Percentiles rank a stretch among this genome's conserved stretches.
phyloP scores from a whole-genome alignment of 1,139 yeast genomes.

The Protomyces lactucae-debilis region DNA sequence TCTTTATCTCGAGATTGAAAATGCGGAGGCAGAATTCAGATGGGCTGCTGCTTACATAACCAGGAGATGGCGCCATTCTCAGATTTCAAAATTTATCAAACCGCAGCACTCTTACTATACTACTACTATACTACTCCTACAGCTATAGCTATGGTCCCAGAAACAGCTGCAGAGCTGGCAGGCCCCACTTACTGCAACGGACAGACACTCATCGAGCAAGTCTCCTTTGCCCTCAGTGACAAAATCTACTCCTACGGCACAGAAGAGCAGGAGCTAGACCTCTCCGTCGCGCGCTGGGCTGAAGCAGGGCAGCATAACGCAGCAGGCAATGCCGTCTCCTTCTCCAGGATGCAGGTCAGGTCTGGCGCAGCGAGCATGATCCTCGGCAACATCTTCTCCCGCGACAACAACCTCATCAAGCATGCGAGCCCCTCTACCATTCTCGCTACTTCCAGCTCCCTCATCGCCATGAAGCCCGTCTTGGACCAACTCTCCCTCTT shows the following conservation, averaged over 20 bases:
- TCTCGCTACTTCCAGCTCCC: slow-evolving; percentile 62
- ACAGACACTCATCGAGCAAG: slow-evolving; percentile 58
- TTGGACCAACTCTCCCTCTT: slow-evolving; percentile 43
- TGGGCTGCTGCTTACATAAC: too few relatives aligned
- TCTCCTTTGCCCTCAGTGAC: slow-evolving; percentile 58
- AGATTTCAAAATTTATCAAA: too few relatives aligned
- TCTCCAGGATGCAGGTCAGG: slow-evolving; percentile 65
- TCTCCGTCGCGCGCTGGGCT: slow-evolving; percentile 58
- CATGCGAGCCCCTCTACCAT: slow-evolving; percentile 42
- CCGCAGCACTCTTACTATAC: too few relatives aligned
- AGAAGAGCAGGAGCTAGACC: slow-evolving; percentile 56
- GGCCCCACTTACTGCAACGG: slow-evolving; percentile 58
- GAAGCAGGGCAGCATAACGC: slow-evolving; percentile 49
- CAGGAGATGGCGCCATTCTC: too few relatives aligned
- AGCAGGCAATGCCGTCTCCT: slow-evolving; percentile 53
- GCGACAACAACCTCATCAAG: slow-evolving; percentile 37
- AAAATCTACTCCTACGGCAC: slow-evolving; percentile 70
- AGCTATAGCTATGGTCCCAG: not conserved
- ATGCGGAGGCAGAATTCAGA: too few relatives aligned
- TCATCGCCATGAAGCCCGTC: slow-evolving; percentile 61
- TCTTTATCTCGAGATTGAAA: too few relatives aligned
- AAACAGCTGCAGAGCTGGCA: slow-evolving; percentile 48
- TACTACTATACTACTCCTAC: too few relatives aligned
- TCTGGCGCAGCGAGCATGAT: slow-evolving; percentile 79
- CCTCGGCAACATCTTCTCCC: slow-evolving; percentile 61